phyloP scores from a whole-genome alignment of 441 rosid species.

The Euphorbia corollata region DNA sequence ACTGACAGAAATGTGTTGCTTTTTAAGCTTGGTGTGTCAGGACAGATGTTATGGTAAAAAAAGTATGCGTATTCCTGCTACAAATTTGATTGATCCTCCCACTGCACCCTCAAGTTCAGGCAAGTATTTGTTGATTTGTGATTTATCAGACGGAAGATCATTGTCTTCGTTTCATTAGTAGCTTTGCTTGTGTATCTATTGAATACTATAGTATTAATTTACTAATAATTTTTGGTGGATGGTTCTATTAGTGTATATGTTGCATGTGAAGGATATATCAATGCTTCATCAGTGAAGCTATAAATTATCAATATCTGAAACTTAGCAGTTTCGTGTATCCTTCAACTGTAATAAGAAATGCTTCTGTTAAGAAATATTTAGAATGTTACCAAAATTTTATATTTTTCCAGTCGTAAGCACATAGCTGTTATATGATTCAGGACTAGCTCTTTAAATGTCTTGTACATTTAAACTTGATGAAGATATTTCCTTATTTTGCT shows the following conservation, averaged over 20 bases:
- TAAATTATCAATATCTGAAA: background rate
- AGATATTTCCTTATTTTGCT: background rate
- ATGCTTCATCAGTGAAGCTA: background rate
- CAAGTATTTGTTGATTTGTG: slow-evolving; percentile 22
- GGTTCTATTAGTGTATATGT: background rate
- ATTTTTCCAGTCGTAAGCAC: background rate
- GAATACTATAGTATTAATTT: background rate
- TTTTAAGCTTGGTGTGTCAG: slow-evolving; percentile 38
- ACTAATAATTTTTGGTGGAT: background rate
- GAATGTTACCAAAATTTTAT: background rate
- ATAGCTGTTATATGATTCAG: background rate
- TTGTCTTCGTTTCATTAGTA: background rate
- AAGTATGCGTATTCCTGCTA: slow-evolving; percentile 36
- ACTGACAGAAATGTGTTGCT: slow-evolving; percentile 20
- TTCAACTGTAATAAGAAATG: background rate
- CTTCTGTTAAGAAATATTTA: background rate
- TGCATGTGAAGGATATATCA: slow-evolving; percentile 7
- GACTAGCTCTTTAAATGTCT: background rate
- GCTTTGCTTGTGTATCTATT: background rate
- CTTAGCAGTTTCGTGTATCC: background rate
- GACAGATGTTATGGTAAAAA: slow-evolving; percentile 47
- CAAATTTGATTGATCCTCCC: slow-evolving; percentile 39
- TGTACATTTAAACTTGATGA: background rate
- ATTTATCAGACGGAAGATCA: background rate
- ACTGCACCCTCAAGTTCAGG: slow-evolving; percentile 49